Conservation (phyloP, 164 flowering plant genomes). For the Umbellularia californica region DNA sequence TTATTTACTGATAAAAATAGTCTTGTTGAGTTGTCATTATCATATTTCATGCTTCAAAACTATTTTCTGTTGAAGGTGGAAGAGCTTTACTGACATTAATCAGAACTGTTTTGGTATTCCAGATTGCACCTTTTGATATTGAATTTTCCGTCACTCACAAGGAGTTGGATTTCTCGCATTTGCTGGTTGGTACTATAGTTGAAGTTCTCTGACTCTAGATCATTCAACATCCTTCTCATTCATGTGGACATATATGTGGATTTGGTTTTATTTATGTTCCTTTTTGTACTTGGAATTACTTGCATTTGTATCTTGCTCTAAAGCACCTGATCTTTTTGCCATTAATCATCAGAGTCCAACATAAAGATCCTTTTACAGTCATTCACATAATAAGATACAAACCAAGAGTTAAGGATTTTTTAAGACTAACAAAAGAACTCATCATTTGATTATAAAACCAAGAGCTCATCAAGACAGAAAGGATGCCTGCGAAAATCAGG, state of each 20-base stretch:
- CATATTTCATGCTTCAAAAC: not conserved
- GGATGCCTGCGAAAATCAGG: too few relatives aligned
- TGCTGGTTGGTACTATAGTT: slow-evolving; percentile 63
- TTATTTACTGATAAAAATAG: not conserved
- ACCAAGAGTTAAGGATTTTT: too few relatives aligned
- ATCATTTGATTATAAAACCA: too few relatives aligned
- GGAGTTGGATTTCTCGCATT: slow-evolving; percentile 98
- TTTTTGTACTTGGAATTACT: not conserved
- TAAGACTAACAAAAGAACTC: too few relatives aligned
- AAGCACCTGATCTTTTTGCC: too few relatives aligned
- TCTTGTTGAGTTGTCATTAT: not conserved
- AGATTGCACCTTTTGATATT: slow-evolving; percentile 97
- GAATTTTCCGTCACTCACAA: slow-evolving; percentile 95
- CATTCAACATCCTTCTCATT: not conserved
- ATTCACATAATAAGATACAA: too few relatives aligned
- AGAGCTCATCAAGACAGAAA: too few relatives aligned
- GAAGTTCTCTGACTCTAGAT: slow-evolving; percentile 2
- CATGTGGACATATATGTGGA: not conserved
- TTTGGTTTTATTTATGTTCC: not conserved
- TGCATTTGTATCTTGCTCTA: too few relatives aligned
- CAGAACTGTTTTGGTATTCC: slow-evolving; percentile 19
- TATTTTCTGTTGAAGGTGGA: not conserved
- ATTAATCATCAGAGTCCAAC: too few relatives aligned
- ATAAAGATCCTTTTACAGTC: too few relatives aligned
- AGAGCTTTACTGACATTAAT: not conserved